Evolutionary conservation across 2,329 filamentous ascomycete genomes (phyloP).

Genomic region (Geosmithia putterillii): DNA sequence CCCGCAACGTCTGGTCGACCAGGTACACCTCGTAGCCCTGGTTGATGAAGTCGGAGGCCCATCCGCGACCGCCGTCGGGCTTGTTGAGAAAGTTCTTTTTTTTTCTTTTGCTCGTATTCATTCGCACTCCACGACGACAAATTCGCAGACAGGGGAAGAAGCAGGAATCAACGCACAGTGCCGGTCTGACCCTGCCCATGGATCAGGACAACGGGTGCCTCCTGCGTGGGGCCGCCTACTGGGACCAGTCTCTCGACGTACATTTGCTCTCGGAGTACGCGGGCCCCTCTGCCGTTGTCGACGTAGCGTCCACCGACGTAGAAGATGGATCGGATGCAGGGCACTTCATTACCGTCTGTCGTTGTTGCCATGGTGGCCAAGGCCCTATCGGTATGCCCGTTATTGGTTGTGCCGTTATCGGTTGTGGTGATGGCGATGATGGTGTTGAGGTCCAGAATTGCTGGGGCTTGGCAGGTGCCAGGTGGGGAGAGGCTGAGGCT

Average conservation of each 20-base stretch:
- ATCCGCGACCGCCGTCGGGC: slow-evolving; percentile 32
- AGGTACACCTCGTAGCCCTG: slow-evolving; percentile 25
- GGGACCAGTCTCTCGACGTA: slow-evolving; percentile 38
- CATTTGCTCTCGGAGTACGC: slow-evolving; percentile 30
- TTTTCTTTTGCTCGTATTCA: neutral
- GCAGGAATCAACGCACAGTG: slow-evolving; percentile 1
- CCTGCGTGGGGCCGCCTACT: slow-evolving; percentile 4
- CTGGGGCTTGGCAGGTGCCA: no score
- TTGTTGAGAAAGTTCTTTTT: slow-evolving; percentile 28
- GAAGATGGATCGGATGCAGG: slow-evolving; percentile 9
- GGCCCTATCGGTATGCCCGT: no score
- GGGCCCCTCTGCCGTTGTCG: slow-evolving; percentile 12
- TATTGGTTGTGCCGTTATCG: no score
- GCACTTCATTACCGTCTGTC: neutral
- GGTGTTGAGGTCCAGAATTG: no score
- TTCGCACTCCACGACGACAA: neutral
- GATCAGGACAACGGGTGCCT: slow-evolving; percentile 4
- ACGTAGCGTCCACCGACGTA: slow-evolving; percentile 24
- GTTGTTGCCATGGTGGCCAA: neutral
- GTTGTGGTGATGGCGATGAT: no score
- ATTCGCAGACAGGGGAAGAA: neutral
- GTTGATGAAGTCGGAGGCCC: slow-evolving; percentile 32
- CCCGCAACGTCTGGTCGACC: slow-evolving; percentile 28
- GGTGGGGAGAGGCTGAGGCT: no score
- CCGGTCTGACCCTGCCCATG: slow-evolving; percentile 5